Conservation (phyloP, 306 rosid species). For the Myrica gale region DNA sequence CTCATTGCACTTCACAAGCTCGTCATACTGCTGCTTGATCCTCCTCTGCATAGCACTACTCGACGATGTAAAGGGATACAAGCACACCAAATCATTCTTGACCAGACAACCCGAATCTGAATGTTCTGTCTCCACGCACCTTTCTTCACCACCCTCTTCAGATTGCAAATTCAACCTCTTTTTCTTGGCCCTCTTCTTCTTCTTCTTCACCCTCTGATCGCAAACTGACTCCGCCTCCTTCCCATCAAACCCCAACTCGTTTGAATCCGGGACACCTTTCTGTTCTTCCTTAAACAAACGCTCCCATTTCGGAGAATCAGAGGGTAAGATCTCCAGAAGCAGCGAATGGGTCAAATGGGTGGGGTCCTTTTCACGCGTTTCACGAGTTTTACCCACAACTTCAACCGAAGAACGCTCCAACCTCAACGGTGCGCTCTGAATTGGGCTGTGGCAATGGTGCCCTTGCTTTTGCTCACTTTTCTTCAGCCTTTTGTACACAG, state of each 20-base stretch:
- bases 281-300: constrained; percentile 32
- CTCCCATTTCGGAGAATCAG: constrained; percentile 56
- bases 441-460: constrained; percentile 23
- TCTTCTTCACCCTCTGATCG: constrained; percentile 51
- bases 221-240: constrained; percentile 28
- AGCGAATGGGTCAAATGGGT: constrained; percentile 43
- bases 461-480: constrained; percentile 21
- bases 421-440: constrained; percentile 21
- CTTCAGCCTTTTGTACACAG: constrained; percentile 32
- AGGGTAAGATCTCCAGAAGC: constrained; percentile 42
- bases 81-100: constrained; percentile 45
- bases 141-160: constrained; percentile 32
- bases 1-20: constrained; percentile 61
- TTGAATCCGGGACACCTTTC: constrained; percentile 23
- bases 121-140: constrained; percentile 13
- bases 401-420: constrained; percentile 23
- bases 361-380: constrained; percentile 26
- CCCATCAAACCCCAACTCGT: constrained; percentile 17
- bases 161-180: constrained; percentile 35
- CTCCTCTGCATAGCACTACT: constrained; percentile 75
- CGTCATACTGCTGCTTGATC: constrained; percentile 80
- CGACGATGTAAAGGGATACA: constrained; percentile 73
- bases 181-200: constrained; percentile 68
- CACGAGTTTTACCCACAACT: constrained; percentile 4
- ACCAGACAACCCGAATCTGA: constrained; percentile 39